Conservation (phyloP, 1,284 basidiomycete species). For the Ceratobasidium theobromae region DNA sequence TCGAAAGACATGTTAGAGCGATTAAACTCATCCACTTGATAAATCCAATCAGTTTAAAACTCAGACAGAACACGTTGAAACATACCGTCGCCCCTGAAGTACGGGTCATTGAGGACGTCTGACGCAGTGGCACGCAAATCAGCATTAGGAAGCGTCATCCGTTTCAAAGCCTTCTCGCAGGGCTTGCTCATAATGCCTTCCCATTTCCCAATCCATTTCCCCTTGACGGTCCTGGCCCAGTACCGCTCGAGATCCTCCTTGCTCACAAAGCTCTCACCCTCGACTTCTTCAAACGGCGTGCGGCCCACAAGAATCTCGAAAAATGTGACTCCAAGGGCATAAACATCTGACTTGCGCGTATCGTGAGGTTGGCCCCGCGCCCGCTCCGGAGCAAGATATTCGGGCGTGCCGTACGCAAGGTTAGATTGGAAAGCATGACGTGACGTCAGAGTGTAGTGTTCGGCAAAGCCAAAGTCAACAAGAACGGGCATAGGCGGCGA, state of each 20-base stretch:
- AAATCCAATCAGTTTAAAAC: background rate
- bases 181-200: conserved; percentile 66
- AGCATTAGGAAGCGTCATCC: conserved; percentile 77
- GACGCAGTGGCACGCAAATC: conserved; percentile 67
- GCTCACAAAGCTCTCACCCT: conserved; percentile 79
- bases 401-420: conserved; percentile 86
- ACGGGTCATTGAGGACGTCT: conserved; percentile 64
- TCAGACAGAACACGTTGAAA: background rate
- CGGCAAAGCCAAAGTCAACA: conserved; percentile 91
- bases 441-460: conserved; percentile 61
- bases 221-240: conserved; percentile 75
- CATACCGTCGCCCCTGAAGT: conserved; percentile 49
- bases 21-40: conserved; percentile 5
- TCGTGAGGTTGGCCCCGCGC: conserved; percentile 85
- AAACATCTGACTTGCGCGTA: conserved; percentile 88
- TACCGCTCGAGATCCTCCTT: conserved; percentile 79
- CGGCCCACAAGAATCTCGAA: conserved; percentile 89
- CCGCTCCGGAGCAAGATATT: conserved; percentile 89
- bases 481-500: conserved; percentile 68
- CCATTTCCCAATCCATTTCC: conserved; percentile 75
- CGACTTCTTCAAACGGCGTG: conserved; percentile 85
- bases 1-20: conserved; percentile 8
- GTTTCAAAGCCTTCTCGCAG: conserved; percentile 62
- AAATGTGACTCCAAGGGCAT: conserved; percentile 89
- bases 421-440: conserved; percentile 76